Conservation (phyloP, 345 rosid genomes). For the Eucalyptus sideroxylon region DNA sequence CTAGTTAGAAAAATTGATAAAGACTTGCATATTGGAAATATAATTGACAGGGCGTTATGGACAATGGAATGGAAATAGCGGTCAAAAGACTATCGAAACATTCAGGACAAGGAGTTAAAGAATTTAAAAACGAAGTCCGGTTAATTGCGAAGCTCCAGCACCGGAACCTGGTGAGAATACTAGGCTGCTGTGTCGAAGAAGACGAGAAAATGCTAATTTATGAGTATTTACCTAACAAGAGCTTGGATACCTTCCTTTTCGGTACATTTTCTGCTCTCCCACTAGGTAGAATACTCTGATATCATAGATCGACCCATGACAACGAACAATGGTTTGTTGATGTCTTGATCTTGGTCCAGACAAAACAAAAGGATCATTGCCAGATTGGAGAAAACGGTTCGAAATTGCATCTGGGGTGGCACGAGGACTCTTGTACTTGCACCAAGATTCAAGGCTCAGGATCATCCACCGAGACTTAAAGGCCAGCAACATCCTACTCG, state of each 20-base stretch:
- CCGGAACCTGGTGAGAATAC: constrained; percentile 14
- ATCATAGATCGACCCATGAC: neutral
- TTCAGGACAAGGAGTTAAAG: constrained; percentile 24
- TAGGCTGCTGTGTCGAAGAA: constrained; percentile 18
- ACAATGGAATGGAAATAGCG: constrained; percentile 11
- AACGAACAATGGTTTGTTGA: neutral
- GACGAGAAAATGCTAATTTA: constrained; percentile 26
- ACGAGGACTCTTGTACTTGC: constrained; percentile 59
- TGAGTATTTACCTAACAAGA: constrained; percentile 25
- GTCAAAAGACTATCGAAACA: constrained; percentile 18
- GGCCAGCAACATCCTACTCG: constrained; percentile 50
- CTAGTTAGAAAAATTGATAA: neutral
- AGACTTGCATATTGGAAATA: neutral
- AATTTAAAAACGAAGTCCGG: constrained; percentile 24
- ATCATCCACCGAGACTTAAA: constrained; percentile 75
- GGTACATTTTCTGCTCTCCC: neutral
- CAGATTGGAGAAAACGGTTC: constrained; percentile 51
- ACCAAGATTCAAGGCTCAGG: constrained; percentile 61
- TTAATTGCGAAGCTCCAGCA: constrained; percentile 27
- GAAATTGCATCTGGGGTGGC: constrained; percentile 50
- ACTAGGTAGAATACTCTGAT: neutral
- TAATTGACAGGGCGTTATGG: constrained; percentile 14
- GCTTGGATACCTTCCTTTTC: constrained; percentile 22
- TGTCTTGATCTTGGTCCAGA: neutral
- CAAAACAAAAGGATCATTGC: neutral